phyloP scores from a whole-genome alignment of 2,329 filamentous ascomycete genomes.

The Bisporella sp. region DNA sequence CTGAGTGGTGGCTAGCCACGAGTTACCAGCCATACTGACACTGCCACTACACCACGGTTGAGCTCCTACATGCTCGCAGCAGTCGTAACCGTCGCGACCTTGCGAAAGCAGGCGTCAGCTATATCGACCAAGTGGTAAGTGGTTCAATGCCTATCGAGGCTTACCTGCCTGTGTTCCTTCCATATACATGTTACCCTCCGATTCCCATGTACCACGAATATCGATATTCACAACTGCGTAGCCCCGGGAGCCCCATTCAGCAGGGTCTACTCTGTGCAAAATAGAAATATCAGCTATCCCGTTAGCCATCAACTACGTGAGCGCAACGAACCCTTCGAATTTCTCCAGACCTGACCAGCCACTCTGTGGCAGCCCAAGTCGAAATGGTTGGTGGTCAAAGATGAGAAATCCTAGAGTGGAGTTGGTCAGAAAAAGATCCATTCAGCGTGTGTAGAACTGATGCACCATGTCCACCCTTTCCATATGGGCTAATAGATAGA shows the following conservation, averaged over 20 bases:
- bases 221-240: slow-evolving; percentile 22
- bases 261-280: slow-evolving; percentile 5
- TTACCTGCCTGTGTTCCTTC: too few species aligned
- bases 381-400: too few species aligned
- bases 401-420: too few species aligned
- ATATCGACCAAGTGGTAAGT: background rate
- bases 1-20: slow-evolving; percentile 19
- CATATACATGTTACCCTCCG: background rate
- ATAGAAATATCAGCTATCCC: too few species aligned
- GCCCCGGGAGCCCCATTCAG: slow-evolving; percentile 17
- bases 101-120: slow-evolving; percentile 15
- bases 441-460: too few species aligned
- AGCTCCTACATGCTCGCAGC: slow-evolving; percentile 17
- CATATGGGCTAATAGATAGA: slow-evolving; percentile 17
- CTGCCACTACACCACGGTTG: slow-evolving; percentile 20
- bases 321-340: too few species aligned
- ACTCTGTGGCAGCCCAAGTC: too few species aligned
- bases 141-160: slow-evolving; percentile 6
- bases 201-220: background rate
- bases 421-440: too few species aligned
- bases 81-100: slow-evolving; percentile 22
- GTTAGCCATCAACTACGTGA: too few species aligned
- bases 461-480: slow-evolving; percentile 9
- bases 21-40: slow-evolving; percentile 21
- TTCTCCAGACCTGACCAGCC: too few species aligned